Evolutionary conservation across 1,284 basidiomycete species (phyloP), one percentile per base, ranked within the genome.

Genomic region (Cystobasidiaceae sp.): DNA sequence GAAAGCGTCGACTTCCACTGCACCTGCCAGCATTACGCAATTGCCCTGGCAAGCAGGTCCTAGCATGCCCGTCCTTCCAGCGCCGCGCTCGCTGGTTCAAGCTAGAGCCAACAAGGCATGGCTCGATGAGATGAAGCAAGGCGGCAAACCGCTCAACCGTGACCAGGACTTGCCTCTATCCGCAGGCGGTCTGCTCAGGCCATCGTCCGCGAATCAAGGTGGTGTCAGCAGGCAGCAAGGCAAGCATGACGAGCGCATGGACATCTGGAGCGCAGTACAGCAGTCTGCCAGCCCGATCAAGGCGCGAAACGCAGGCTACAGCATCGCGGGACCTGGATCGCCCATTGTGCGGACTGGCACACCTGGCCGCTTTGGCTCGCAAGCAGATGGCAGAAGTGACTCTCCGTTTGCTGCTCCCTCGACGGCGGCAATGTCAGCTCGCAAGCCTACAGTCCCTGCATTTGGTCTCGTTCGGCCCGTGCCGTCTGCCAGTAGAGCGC

Each of bases 191-290:
- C 43, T 52, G 33, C 60, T 62, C n/a, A 23, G 56, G 23, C 30
- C 43, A 21, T 23, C 44, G 30, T 13, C 23, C 19, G 34, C 39
- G 37, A 28, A 37, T 49, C 41, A 33, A 43, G 44, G 49, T 27
- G 39, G 39, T 32, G 48, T 62, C 25, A 34, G 60, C 50, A 49
- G 46, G n/a, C 25, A 28, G 25, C 60, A 62, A 62, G 48, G 46
- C 48, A 61, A 51, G 27, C 58, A 48, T 17, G 58, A 61, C 34
- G 58, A 49, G 25, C 45, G 58, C 2, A 61, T 61, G 48, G 58
- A 51, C 19, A 32, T 61, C 4, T 48, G 43, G 45, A 51, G 39
- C 25, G 58, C 58, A n/a, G 45, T 61, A 6, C 33, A 39, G n/a
- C 17, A 28, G 25, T 30, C 58, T 7, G 58, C 39, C 13, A 61